Conservation (phyloP, 2,329 filamentous ascomycete genomes). For the Decorospora gaudefroyi region DNA sequence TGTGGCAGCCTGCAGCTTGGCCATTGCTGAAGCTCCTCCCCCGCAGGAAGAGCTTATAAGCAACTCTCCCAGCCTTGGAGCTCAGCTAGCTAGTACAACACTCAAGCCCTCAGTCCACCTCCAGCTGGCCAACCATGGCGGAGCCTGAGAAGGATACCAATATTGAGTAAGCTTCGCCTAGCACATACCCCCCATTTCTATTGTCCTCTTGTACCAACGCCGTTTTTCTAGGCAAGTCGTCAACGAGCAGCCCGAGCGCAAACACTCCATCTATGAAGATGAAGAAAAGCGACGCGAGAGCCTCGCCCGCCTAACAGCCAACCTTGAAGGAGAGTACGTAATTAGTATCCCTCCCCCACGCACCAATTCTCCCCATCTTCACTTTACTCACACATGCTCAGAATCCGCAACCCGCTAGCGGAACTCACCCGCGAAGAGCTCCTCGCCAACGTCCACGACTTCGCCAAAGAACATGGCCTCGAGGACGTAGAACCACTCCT, state of each 20-base stretch:
- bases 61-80: slow-evolving; percentile 1
- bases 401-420: slow-evolving; percentile 61
- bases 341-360: no score
- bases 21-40: slow-evolving; percentile 9
- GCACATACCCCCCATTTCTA: not conserved
- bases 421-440: slow-evolving; percentile 60
- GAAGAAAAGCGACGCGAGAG: slow-evolving; percentile 33
- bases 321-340: slow-evolving; percentile 43
- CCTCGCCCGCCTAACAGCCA: slow-evolving; percentile 33
- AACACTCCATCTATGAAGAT: slow-evolving; percentile 29
- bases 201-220: slow-evolving; percentile 8
- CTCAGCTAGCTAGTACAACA: not conserved
- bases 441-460: slow-evolving; percentile 62
- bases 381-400: slow-evolving; percentile 30
- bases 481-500: slow-evolving; percentile 62
- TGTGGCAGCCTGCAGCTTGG: slow-evolving; percentile 7
- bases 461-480: slow-evolving; percentile 64
- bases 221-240: slow-evolving; percentile 18
- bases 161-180: slow-evolving; percentile 19
- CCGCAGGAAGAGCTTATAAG: slow-evolving; percentile 18
- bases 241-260: slow-evolving; percentile 24
- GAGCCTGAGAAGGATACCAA: slow-evolving; percentile 26
- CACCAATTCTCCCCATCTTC: not conserved
- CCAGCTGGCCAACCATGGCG: slow-evolving; percentile 4
- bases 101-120: not conserved